These are phyloP conservation scores for Aspergillus novoparasiticus DNA, from an alignment of 2,329 filamentous ascomycete genomes.

Conservation along the genomic window DNA sequence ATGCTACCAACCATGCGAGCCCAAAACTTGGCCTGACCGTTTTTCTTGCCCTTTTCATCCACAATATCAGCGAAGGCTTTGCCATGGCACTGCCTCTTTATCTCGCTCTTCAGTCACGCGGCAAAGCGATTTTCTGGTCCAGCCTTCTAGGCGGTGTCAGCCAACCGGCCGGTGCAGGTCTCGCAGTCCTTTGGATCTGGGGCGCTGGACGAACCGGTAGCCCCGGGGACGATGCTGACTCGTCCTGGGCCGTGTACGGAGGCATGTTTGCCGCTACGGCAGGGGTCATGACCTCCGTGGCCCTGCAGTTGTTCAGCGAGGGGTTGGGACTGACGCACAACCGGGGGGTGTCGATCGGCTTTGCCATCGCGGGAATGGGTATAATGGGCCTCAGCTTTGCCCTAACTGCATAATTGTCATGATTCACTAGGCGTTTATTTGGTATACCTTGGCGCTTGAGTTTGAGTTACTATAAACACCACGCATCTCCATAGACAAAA, in stretches of 20 bases:
- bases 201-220: constrained; percentile 59
- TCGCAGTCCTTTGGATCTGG: constrained; percentile 85
- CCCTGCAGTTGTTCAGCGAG: constrained; percentile 85
- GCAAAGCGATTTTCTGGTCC: constrained; percentile 82
- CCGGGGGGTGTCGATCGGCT: constrained; percentile 39
- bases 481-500: not conserved
- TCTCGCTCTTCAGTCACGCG: constrained; percentile 79
- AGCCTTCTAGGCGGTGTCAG: constrained; percentile 81
- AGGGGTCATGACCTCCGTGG: constrained; percentile 95
- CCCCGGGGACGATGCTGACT: constrained; percentile 29
- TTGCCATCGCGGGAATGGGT: constrained; percentile 67
- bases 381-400: constrained; percentile 83
- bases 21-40: constrained; percentile 85
- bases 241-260: constrained; percentile 57
- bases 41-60: constrained; percentile 93
- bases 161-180: constrained; percentile 81
- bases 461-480: not conserved
- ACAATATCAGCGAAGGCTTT: constrained; percentile 98
- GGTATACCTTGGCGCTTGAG: not conserved
- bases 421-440: not conserved
- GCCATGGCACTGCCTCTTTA: constrained; percentile 91
- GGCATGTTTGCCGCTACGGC: constrained; percentile 83
- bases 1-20: constrained; percentile 95
- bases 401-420: constrained; percentile 61
- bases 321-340: constrained; percentile 71